These are phyloP conservation scores for Jaapia argillacea DNA, from an alignment of 768 basidiomycete genomes.

Conservation along the genomic window DNA sequence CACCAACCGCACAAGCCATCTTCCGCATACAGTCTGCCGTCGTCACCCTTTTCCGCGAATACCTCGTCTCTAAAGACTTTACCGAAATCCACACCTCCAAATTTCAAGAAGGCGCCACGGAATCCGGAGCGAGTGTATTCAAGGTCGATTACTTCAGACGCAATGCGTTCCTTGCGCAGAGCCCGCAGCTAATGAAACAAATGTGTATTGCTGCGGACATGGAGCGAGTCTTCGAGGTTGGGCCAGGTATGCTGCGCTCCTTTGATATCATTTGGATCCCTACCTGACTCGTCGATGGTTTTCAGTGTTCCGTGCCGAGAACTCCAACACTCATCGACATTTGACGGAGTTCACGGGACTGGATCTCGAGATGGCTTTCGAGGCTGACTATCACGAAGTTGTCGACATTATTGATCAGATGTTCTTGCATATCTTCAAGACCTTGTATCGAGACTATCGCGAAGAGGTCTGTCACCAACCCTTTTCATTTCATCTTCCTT, in stretches of 20 bases:
- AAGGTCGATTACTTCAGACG: slow-evolving; percentile 42
- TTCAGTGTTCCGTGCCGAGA: slow-evolving; percentile 33
- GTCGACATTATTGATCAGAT: slow-evolving; percentile 34
- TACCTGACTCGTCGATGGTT: slow-evolving; percentile 6
- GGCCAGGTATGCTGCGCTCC: slow-evolving; percentile 12
- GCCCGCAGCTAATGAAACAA: slow-evolving; percentile 44
- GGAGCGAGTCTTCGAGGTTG: slow-evolving; percentile 43
- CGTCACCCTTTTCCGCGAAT: slow-evolving; percentile 31
- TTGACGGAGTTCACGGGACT: slow-evolving; percentile 46
- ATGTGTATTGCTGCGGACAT: slow-evolving; percentile 45
- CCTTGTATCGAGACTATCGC: slow-evolving; percentile 23
- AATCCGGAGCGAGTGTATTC: slow-evolving; percentile 40
- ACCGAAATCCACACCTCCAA: slow-evolving; percentile 44
- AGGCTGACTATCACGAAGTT: slow-evolving; percentile 41
- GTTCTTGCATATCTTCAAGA: slow-evolving; percentile 33
- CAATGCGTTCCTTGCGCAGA: slow-evolving; percentile 39
- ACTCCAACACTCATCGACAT: slow-evolving; percentile 44
- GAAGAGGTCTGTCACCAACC: no score
- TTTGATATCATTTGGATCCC: slow-evolving; percentile 8
- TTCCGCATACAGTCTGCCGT: slow-evolving; percentile 36
- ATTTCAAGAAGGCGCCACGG: slow-evolving; percentile 41
- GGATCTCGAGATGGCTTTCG: slow-evolving; percentile 45
- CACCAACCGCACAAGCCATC: slow-evolving; percentile 37
- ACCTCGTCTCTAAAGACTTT: slow-evolving; percentile 24
- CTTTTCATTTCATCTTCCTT: no score